Percentiles rank a stretch among this genome's conserved stretches.
Conservation (phyloP, 352 stramenopile species). For the Phytopythium helicoides region DNA sequence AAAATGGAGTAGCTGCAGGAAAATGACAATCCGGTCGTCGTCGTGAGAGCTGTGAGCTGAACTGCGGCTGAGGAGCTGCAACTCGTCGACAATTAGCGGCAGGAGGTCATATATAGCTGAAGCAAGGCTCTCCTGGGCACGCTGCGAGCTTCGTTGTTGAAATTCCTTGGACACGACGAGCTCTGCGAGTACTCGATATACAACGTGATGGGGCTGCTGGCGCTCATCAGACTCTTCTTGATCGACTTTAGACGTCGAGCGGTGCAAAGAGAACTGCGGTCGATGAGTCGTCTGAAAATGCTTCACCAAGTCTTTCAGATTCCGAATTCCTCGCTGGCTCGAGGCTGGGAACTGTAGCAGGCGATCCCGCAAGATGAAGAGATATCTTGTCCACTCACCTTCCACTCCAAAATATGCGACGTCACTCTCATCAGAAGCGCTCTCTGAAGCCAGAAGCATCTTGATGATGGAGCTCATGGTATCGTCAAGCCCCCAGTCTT, state of each 20-base stretch:
- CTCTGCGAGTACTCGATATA: conserved; percentile 53
- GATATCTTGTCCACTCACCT: conserved; percentile 54
- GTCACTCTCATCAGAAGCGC: neutral
- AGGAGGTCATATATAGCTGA: conserved; percentile 34
- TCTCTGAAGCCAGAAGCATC: conserved; percentile 12
- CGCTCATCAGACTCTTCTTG: neutral
- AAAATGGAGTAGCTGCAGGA: conserved; percentile 53
- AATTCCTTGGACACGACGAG: conserved; percentile 56
- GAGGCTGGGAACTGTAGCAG: conserved; percentile 32
- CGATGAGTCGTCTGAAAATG: neutral
- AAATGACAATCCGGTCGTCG: conserved; percentile 35
- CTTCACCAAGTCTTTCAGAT: conserved; percentile 32
- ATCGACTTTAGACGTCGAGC: neutral
- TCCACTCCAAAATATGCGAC: conserved; percentile 17
- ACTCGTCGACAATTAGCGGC: conserved; percentile 31
- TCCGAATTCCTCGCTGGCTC: conserved; percentile 27
- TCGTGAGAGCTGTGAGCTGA: conserved; percentile 8
- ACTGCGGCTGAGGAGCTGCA: conserved; percentile 25
- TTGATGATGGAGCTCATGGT: conserved; percentile 30
- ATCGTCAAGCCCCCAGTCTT: conserved; percentile 39
- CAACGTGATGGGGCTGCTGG: conserved; percentile 28
- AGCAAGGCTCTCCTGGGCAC: conserved; percentile 33
- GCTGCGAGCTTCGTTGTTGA: conserved; percentile 22
- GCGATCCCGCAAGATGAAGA: conserved; percentile 55
- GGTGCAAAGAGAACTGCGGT: conserved; percentile 2